These are phyloP conservation scores for Fusarium mundagurra DNA, from an alignment of 2,329 filamentous ascomycete genomes.

Conservation along the genomic window DNA sequence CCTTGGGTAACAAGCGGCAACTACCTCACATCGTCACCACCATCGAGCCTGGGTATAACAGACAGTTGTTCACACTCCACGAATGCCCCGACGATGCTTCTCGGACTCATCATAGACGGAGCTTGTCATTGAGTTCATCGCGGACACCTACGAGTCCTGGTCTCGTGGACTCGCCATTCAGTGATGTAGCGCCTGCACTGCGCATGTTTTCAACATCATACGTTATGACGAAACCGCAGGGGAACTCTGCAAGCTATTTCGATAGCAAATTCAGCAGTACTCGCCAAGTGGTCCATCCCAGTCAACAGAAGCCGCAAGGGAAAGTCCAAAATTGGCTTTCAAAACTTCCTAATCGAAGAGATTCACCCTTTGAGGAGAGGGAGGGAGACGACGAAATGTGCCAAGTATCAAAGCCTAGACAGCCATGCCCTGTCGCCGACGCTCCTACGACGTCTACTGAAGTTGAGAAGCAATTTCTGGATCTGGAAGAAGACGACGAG, in stretches of 20 bases:
- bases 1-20: neutral
- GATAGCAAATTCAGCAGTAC: neutral
- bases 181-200: neutral
- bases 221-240: neutral
- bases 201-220: neutral
- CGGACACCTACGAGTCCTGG: neutral
- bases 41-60: neutral
- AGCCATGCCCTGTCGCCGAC: fast-evolving
- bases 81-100: neutral
- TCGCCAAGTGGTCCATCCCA: neutral
- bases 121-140: neutral
- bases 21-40: neutral
- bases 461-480: neutral
- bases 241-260: neutral
- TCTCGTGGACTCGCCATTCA: neutral
- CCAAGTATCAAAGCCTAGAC: no score
- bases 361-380: neutral
- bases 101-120: neutral
- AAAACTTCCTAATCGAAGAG: neutral
- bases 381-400: neutral
- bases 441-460: neutral
- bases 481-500: neutral
- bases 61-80: neutral
- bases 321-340: neutral
- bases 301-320: neutral